These are phyloP conservation scores for Rhodomyrtus tomentosa DNA, from an alignment of 345 rosid species.

Conservation along the genomic window DNA sequence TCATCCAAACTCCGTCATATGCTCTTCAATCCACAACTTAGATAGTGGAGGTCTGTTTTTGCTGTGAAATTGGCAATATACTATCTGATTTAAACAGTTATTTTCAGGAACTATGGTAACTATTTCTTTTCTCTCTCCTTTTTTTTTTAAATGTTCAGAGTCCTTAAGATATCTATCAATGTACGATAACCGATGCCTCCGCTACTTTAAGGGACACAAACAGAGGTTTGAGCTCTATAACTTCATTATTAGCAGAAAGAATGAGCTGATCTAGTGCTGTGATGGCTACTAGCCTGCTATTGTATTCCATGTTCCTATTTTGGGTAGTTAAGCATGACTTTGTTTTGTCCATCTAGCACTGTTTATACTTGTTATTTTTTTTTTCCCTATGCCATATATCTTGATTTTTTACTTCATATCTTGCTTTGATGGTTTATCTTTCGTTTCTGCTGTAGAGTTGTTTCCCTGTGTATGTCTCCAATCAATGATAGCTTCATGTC, in stretches of 20 bases:
- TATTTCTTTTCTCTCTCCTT: not conserved
- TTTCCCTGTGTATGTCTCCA: slow-evolving; percentile 96
- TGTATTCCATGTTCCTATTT: not conserved
- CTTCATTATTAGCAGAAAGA: not conserved
- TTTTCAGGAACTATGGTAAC: not conserved
- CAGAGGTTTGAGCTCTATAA: slow-evolving; percentile 40
- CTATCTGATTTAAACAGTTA: not conserved
- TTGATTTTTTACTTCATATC: not conserved
- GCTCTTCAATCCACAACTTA: slow-evolving; percentile 73
- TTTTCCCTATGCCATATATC: not conserved
- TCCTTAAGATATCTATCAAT: slow-evolving; percentile 83
- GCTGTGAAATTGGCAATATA: not conserved
- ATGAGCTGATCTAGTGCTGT: not conserved
- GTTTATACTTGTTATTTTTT: not conserved
- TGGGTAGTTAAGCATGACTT: not conserved
- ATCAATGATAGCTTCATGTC: slow-evolving; percentile 98
- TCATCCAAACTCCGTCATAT: slow-evolving; percentile 90
- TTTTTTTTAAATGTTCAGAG: slow-evolving; percentile 32
- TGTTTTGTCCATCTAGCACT: not conserved
- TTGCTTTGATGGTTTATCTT: not conserved
- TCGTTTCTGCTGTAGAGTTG: slow-evolving; percentile 42
- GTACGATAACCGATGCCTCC: slow-evolving; percentile 95
- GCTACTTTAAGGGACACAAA: slow-evolving; percentile 95
- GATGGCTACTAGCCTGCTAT: not conserved
- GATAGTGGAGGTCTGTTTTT: slow-evolving; percentile 56